Evolutionary conservation across 2,329 filamentous ascomycete genomes (phyloP).

Genomic region (Arthroderma sp.): DNA sequence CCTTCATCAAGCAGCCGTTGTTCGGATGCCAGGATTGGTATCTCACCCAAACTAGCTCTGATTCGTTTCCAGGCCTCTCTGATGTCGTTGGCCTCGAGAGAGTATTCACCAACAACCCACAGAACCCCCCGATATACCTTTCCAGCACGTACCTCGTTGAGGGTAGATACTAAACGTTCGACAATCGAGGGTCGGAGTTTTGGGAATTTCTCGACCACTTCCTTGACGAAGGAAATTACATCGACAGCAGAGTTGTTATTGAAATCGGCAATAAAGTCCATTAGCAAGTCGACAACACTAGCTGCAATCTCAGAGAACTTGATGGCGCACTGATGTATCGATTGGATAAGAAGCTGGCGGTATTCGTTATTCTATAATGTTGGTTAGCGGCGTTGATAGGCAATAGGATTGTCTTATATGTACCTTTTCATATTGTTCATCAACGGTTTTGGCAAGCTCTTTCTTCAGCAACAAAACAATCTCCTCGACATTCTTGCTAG

Average conservation of each 20-base stretch:
- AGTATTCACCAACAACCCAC: slow-evolving; percentile 98
- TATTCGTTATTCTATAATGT: slow-evolving; percentile 63
- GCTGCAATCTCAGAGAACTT: slow-evolving; percentile 97
- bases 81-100: slow-evolving; percentile 83
- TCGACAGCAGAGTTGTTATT: slow-evolving; percentile 95
- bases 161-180: slow-evolving; percentile 72
- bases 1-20: slow-evolving; percentile 81
- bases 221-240: slow-evolving; percentile 97
- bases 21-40: slow-evolving; percentile 90
- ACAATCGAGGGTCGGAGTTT: slow-evolving; percentile 78
- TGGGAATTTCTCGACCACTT: slow-evolving; percentile 97
- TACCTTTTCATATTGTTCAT: slow-evolving; percentile 93
- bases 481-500: slow-evolving; percentile 96
- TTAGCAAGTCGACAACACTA: slow-evolving; percentile 88
- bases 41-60: slow-evolving; percentile 83
- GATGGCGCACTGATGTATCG: slow-evolving; percentile 96
- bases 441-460: slow-evolving; percentile 90
- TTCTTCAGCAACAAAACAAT: slow-evolving; percentile 94
- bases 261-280: slow-evolving; percentile 98
- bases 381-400: slow-evolving; percentile 12
- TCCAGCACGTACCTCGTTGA: slow-evolving; percentile 85
- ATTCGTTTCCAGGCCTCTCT: slow-evolving; percentile 95
- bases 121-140: slow-evolving; percentile 95
- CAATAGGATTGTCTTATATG: slow-evolving; percentile 1
- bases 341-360: slow-evolving; percentile 85